Conservation (phyloP, 1,139 yeast genomes). For the Hyphopichia khmerensis region DNA sequence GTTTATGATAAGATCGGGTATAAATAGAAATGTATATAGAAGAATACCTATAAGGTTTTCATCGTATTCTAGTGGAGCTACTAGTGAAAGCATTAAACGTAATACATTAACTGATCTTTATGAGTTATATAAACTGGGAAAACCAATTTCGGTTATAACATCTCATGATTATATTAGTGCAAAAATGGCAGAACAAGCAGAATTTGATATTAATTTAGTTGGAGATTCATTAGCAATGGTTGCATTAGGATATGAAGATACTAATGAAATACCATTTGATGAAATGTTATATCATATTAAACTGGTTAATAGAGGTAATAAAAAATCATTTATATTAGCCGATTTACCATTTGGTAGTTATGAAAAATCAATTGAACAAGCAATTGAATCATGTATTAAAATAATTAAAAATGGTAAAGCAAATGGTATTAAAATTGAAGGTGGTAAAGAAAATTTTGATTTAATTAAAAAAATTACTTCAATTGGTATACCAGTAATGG, state of each 20-base stretch:
- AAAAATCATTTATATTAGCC: conserved; percentile 67
- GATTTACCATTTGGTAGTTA: conserved; percentile 90
- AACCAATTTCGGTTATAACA: conserved; percentile 75
- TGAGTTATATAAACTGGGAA: conserved; percentile 34
- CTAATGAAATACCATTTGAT: conserved; percentile 73
- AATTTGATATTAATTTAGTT: conserved; percentile 69
- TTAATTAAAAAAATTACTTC: conserved; percentile 49
- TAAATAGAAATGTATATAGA: not conserved
- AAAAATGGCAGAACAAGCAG: conserved; percentile 65
- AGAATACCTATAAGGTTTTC: not conserved
- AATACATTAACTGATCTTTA: conserved; percentile 45
- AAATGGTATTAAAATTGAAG: conserved; percentile 86
- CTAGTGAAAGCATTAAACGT: not conserved
- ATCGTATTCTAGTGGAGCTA: too few relatives aligned
- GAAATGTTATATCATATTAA: conserved; percentile 75
- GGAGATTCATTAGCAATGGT: conserved; percentile 97
- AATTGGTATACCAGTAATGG: conserved; percentile 87
- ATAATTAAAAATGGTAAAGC: conserved; percentile 65
- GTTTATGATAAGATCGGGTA: too few relatives aligned
- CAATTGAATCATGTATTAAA: conserved; percentile 60
- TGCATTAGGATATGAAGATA: conserved; percentile 76
- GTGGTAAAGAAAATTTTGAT: conserved; percentile 60
- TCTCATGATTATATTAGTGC: conserved; percentile 88
- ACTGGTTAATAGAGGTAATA: conserved; percentile 73
- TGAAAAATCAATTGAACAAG: conserved; percentile 65